phyloP scores from a whole-genome alignment of 2,329 filamentous ascomycete genomes.

The Geosmithia flava region DNA sequence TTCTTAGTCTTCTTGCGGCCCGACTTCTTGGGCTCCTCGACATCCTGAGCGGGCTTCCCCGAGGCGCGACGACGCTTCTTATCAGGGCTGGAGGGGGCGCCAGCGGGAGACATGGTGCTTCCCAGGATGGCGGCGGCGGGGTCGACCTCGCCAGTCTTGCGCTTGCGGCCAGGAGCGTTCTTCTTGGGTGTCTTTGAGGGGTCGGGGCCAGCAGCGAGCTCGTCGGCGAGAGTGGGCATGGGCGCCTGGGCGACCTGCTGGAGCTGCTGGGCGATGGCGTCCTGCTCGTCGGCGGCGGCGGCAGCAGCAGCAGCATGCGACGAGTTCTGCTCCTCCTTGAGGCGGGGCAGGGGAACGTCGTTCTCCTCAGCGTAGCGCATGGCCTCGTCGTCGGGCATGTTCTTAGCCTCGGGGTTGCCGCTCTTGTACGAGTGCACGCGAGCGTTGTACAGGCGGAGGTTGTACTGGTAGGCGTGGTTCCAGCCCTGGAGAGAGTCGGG shows the following conservation, averaged over 20 bases:
- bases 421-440: slow-evolving; percentile 53
- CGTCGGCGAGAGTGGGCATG: slow-evolving; percentile 2
- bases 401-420: slow-evolving; percentile 44
- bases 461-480: slow-evolving; percentile 57
- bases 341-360: slow-evolving; percentile 38
- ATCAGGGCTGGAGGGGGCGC: slow-evolving; percentile 34
- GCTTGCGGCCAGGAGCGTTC: slow-evolving; percentile 2
- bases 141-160: slow-evolving; percentile 17
- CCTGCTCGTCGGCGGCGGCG: slow-evolving; percentile 30
- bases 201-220: slow-evolving; percentile 26
- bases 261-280: slow-evolving; percentile 47
- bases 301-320: slow-evolving; percentile 11
- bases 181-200: slow-evolving; percentile 44
- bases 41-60: slow-evolving; percentile 32
- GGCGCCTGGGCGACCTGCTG: slow-evolving; percentile 26
- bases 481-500: slow-evolving; percentile 28
- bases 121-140: slow-evolving; percentile 14
- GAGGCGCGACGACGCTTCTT: slow-evolving; percentile 51
- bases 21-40: slow-evolving; percentile 48
- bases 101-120: slow-evolving; percentile 9
- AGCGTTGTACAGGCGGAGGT: slow-evolving; percentile 52
- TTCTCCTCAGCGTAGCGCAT: slow-evolving; percentile 47
- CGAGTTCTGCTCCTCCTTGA: slow-evolving; percentile 27
- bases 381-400: slow-evolving; percentile 50
- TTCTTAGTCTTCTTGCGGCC: slow-evolving; percentile 44